Evolutionary conservation across 1,284 basidiomycete species (phyloP).

Genomic region (Pulchroboletus neoregius): DNA sequence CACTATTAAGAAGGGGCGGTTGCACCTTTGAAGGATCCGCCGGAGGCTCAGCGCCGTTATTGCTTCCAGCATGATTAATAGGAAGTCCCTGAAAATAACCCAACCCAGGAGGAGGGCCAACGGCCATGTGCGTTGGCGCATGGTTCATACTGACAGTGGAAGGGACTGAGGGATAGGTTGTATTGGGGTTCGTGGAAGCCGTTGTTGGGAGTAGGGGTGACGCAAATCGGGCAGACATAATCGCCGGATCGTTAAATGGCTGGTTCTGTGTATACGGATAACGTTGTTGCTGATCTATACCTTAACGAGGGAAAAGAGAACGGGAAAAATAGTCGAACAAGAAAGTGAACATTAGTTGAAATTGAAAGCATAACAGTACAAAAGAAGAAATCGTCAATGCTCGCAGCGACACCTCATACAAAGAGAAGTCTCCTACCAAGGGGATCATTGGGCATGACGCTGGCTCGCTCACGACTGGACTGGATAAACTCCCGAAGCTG

Average conservation of each 20-base stretch:
- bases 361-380: constrained; percentile 22
- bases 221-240: constrained; percentile 71
- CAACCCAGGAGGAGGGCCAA: constrained; percentile 65
- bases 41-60: constrained; percentile 14
- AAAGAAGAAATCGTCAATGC: constrained; percentile 36
- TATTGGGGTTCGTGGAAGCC: constrained; percentile 12
- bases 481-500: constrained; percentile 71
- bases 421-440: constrained; percentile 50
- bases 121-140: constrained; percentile 36
- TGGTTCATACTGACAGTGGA: constrained; percentile 12
- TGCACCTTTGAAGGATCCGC: constrained; percentile 33
- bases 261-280: constrained; percentile 39
- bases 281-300: constrained; percentile 36
- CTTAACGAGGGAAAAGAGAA: constrained; percentile 18
- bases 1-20: constrained; percentile 53
- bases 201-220: constrained; percentile 32
- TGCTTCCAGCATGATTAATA: constrained; percentile 28
- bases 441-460: constrained; percentile 33
- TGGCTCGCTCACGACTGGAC: constrained; percentile 56
- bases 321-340: constrained; percentile 17
- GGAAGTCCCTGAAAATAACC: constrained; percentile 40
- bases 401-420: constrained; percentile 34
- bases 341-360: constrained; percentile 8
- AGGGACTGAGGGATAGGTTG: constrained; percentile 10
- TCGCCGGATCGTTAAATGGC: constrained; percentile 72